Percentiles rank a stretch among this genome's conserved stretches.
Conservation (phyloP, 108 stramenopile species). For the Cyclotella atomus region DNA sequence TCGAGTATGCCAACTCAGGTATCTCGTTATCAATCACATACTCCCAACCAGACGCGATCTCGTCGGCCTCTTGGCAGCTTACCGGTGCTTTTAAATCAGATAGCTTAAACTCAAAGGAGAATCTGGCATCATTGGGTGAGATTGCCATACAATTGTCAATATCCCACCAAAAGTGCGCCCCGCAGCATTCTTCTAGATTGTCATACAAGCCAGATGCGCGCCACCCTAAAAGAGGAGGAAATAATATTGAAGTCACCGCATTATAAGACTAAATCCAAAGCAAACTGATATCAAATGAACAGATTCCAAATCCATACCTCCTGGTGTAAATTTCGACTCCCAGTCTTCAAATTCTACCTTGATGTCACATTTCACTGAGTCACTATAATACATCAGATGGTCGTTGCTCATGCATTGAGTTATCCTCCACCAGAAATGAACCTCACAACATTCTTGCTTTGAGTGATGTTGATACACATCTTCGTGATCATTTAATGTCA, state of each 20-base stretch:
- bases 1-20: background rate
- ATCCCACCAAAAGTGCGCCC: conserved; percentile 9
- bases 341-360: conserved; percentile 22
- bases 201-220: conserved; percentile 1
- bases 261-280: no score
- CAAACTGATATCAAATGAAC: no score
- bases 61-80: conserved; percentile 15
- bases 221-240: background rate
- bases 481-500: background rate
- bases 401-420: conserved; percentile 12
- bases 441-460: conserved; percentile 6
- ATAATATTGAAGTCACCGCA: no score
- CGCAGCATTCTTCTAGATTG: background rate
- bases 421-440: conserved; percentile 11
- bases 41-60: background rate
- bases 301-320: no score
- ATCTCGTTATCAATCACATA: conserved; percentile 6
- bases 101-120: background rate
- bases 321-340: conserved; percentile 15
- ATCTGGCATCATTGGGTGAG: conserved; percentile 7
- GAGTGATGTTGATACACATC: background rate
- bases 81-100: background rate
- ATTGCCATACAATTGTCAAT: conserved; percentile 2
- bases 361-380: background rate
- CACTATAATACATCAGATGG: conserved; percentile 16